phyloP scores from a whole-genome alignment of 2,329 filamentous ascomycete genomes.

The Botryotinia convoluta region DNA sequence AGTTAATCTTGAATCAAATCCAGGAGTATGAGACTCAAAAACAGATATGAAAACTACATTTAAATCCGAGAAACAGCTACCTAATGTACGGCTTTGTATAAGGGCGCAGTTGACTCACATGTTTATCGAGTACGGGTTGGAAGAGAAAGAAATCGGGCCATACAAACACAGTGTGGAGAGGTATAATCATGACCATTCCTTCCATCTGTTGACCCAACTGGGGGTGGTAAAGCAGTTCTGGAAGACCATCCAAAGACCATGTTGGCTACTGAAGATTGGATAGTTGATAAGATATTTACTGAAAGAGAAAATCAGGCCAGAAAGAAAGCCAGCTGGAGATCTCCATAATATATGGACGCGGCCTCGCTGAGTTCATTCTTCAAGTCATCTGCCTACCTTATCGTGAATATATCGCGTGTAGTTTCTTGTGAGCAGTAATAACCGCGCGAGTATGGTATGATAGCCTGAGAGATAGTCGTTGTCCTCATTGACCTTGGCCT shows the following conservation, averaged over 20 bases:
- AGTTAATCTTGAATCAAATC: neutral
- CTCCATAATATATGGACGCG: neutral
- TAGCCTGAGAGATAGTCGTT: constrained; percentile 9
- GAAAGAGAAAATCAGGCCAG: neutral
- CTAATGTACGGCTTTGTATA: constrained; percentile 10
- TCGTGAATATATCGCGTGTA: neutral
- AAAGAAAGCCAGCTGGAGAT: neutral
- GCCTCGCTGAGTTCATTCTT: neutral
- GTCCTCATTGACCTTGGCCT: constrained; percentile 7
- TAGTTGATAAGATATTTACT: neutral
- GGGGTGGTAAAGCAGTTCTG: constrained; percentile 3
- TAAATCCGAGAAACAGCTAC: neutral
- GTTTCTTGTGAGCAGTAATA: neutral
- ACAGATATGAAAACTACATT: neutral
- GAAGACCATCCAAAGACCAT: neutral
- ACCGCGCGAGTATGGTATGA: constrained; percentile 12
- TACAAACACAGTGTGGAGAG: constrained; percentile 2
- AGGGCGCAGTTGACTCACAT: constrained; percentile 10
- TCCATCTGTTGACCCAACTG: constrained; percentile 1
- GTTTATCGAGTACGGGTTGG: neutral
- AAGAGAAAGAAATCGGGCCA: neutral
- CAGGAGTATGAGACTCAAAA: neutral
- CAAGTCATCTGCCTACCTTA: neutral
- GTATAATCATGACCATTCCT: neutral
- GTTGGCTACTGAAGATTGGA: constrained; percentile 6